phyloP scores from a whole-genome alignment of 2,329 filamentous ascomycete genomes.

The Botryotinia calthae region DNA sequence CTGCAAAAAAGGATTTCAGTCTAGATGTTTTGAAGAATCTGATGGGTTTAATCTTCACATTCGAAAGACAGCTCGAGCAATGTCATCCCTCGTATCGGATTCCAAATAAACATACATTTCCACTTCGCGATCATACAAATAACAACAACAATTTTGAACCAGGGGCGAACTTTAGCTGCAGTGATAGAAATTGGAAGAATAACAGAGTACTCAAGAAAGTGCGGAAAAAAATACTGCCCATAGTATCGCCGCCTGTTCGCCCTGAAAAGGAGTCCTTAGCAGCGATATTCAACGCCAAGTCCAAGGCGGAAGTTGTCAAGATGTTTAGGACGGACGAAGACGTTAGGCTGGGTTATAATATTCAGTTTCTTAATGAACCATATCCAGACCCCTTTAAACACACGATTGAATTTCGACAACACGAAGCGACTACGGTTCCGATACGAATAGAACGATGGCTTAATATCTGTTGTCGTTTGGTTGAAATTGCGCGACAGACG shows the following conservation, averaged over 20 bases:
- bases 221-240: background rate
- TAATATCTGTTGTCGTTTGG: constrained; percentile 22
- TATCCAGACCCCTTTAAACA: constrained; percentile 7
- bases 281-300: constrained; percentile 2
- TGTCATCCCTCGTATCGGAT: constrained; percentile 30
- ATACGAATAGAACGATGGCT: constrained; percentile 26
- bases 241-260: background rate
- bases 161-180: constrained; percentile 3
- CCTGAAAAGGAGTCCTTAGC: background rate
- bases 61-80: constrained; percentile 34
- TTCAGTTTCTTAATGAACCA: background rate
- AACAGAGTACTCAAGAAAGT: background rate
- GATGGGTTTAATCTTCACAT: constrained; percentile 31
- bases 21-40: constrained; percentile 36
- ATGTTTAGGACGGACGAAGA: constrained; percentile 5
- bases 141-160: constrained; percentile 1
- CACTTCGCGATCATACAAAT: constrained; percentile 8
- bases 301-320: background rate
- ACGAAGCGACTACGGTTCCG: constrained; percentile 25
- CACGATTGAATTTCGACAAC: constrained; percentile 34
- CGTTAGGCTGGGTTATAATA: background rate
- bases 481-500: constrained; percentile 21
- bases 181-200: background rate
- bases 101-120: background rate
- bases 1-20: constrained; percentile 30